Evolutionary conservation across 2,329 filamentous ascomycete genomes (phyloP).

Genomic region (Mycosphaerella arachidis): DNA sequence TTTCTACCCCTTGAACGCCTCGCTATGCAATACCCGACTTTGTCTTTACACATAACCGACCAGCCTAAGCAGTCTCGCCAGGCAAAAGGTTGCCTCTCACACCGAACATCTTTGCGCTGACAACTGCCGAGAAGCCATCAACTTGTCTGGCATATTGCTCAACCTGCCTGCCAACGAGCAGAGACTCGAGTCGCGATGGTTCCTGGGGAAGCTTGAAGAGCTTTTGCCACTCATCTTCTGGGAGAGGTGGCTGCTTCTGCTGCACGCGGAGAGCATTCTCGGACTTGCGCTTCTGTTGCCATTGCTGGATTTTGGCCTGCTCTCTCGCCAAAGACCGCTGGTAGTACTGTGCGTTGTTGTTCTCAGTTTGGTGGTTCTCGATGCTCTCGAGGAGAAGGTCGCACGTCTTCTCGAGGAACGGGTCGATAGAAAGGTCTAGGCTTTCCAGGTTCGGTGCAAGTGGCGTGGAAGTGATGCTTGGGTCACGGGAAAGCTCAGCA

Average conservation of each 20-base stretch:
- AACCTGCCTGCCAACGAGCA: slow-evolving; percentile 92
- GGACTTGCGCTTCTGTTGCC: slow-evolving; percentile 94
- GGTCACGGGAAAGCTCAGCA: slow-evolving; percentile 66
- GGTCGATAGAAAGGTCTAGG: slow-evolving; percentile 90
- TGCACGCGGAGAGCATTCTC: slow-evolving; percentile 83
- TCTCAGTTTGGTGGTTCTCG: slow-evolving; percentile 95
- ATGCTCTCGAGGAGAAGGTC: slow-evolving; percentile 94
- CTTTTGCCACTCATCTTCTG: slow-evolving; percentile 97
- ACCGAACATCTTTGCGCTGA: slow-evolving; percentile 97
- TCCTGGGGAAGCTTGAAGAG: slow-evolving; percentile 97
- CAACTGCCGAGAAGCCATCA: slow-evolving; percentile 87
- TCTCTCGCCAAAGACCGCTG: slow-evolving; percentile 89
- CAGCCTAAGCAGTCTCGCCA: slow-evolving; percentile 40
- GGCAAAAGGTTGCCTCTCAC: slow-evolving; percentile 68
- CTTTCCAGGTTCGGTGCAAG: slow-evolving; percentile 85
- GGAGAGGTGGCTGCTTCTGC: slow-evolving; percentile 81
- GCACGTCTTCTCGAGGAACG: slow-evolving; percentile 96
- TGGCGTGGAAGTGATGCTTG: slow-evolving; percentile 55
- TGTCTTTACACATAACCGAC: not conserved
- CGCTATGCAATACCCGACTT: slow-evolving; percentile 20
- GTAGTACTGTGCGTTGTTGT: slow-evolving; percentile 99
- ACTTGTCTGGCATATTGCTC: slow-evolving; percentile 98
- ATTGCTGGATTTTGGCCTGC: slow-evolving; percentile 92
- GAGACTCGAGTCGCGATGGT: slow-evolving; percentile 84
- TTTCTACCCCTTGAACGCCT: slow-evolving; percentile 16